These are phyloP conservation scores for Punica granatum DNA, from an alignment of 345 rosid species.

Conservation along the genomic window DNA sequence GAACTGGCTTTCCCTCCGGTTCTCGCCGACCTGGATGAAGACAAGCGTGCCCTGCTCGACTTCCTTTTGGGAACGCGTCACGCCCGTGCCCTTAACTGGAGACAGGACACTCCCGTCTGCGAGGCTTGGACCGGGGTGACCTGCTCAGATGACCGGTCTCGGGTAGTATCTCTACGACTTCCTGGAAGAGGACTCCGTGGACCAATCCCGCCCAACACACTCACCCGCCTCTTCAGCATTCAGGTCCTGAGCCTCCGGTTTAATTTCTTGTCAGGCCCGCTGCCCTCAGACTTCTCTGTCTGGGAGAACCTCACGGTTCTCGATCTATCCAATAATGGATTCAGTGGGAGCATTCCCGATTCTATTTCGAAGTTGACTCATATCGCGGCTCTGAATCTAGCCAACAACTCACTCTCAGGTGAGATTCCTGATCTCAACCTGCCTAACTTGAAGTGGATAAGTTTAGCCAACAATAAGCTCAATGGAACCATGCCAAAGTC, in stretches of 20 bases:
- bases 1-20: conserved; percentile 30
- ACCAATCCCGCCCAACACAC: conserved; percentile 27
- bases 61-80: conserved; percentile 16
- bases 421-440: conserved; percentile 24
- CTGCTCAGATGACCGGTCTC: conserved; percentile 20
- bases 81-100: conserved; percentile 25
- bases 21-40: conserved; percentile 28
- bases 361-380: conserved; percentile 23
- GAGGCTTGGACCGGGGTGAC: conserved; percentile 27
- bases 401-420: conserved; percentile 32
- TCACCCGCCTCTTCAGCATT: conserved; percentile 24
- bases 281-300: conserved; percentile 24
- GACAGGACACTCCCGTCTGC: conserved; percentile 19
- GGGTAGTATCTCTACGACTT: conserved; percentile 23
- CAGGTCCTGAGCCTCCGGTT: conserved; percentile 30
- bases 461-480: conserved; percentile 66
- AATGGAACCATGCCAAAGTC: conserved; percentile 59
- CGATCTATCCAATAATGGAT: conserved; percentile 27
- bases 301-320: conserved; percentile 27
- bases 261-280: conserved; percentile 29
- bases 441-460: conserved; percentile 39
- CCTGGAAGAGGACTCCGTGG: conserved; percentile 32
- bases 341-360: conserved; percentile 27
- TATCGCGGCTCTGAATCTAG: conserved; percentile 22
- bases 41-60: conserved; percentile 32